Evolutionary conservation across 805 yeast genomes (phyloP).

Genomic region (Metschnikowia aberdeeniae): DNA sequence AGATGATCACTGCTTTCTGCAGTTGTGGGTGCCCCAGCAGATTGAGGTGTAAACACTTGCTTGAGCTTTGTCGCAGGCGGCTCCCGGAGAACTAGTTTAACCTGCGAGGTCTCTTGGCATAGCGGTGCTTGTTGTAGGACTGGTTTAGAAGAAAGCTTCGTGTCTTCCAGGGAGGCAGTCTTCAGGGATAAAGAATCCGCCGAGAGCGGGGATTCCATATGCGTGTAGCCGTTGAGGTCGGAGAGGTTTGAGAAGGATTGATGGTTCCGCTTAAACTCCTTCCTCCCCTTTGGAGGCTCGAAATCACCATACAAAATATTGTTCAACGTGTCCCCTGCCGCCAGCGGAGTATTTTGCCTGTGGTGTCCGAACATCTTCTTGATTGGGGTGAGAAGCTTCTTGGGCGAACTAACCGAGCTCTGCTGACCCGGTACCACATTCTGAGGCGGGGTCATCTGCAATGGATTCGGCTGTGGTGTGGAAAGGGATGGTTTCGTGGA

Average conservation of each 20-base stretch:
- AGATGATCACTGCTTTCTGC: not conserved
- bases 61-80: not conserved
- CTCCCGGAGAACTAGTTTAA: not conserved
- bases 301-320: constrained; percentile 9
- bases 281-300: constrained; percentile 12
- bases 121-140: not conserved
- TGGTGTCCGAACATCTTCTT: constrained; percentile 27
- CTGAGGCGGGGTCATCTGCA: constrained; percentile 13
- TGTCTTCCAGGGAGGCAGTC: not conserved
- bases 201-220: not conserved
- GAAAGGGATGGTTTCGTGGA: not conserved
- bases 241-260: not conserved
- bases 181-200: not conserved
- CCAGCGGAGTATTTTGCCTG: constrained; percentile 9
- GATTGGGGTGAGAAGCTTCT: constrained; percentile 36
- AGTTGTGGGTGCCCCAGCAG: not conserved
- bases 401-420: constrained; percentile 26
- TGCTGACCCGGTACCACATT: constrained; percentile 5
- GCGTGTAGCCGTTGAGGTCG: not conserved
- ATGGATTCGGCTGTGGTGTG: not conserved
- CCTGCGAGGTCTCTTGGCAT: not conserved
- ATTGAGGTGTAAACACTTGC: not conserved
- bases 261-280: not conserved
- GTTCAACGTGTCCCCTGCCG: constrained; percentile 13
- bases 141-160: not conserved